Evolutionary conservation across 176 grass and related monocot species (phyloP).

Genomic region (Avena atlantica): DNA sequence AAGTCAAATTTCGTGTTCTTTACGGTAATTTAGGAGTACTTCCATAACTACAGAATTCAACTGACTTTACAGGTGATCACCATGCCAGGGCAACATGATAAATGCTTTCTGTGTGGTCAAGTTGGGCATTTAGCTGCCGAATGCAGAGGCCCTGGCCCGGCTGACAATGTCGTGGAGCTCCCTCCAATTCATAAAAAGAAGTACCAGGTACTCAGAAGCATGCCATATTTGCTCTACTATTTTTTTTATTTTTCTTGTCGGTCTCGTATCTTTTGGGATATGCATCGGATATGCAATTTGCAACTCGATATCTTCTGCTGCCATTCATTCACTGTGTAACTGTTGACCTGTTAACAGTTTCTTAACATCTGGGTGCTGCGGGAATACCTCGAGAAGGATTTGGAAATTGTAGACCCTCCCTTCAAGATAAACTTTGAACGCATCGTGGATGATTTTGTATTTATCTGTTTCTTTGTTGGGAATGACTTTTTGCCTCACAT

Average conservation of each 20-base stretch:
- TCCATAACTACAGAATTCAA: slow-evolving; percentile 53
- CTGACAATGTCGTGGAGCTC: slow-evolving; percentile 63
- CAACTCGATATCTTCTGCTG: slow-evolving; percentile 21
- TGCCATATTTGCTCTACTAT: slow-evolving; percentile 19
- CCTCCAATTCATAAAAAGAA: slow-evolving; percentile 99
- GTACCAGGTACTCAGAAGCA: slow-evolving; percentile 74
- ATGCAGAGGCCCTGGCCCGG: slow-evolving; percentile 67
- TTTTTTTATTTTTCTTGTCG: background rate
- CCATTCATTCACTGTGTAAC: slow-evolving; percentile 34
- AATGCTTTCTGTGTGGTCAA: slow-evolving; percentile 94
- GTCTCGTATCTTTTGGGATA: background rate
- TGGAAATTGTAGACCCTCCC: slow-evolving; percentile 86
- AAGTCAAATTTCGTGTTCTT: slow-evolving; percentile 28
- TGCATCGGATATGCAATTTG: background rate
- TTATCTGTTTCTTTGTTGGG: slow-evolving; percentile 98
- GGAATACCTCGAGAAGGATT: slow-evolving; percentile 93
- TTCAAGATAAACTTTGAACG: slow-evolving; percentile 97
- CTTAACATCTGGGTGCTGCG: slow-evolving; percentile 95
- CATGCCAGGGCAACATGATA: slow-evolving; percentile 96
- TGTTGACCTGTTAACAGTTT: slow-evolving; percentile 65
- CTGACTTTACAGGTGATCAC: slow-evolving; percentile 92
- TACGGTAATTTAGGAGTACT: slow-evolving; percentile 51
- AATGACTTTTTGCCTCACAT: slow-evolving; percentile 99
- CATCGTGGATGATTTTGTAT: slow-evolving; percentile 96
- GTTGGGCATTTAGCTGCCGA: slow-evolving; percentile 90